A percentile compares a stretch with the other conserved stretches of the same genome.
phyloP scores from a whole-genome alignment of 139 green algal genomes.

The Mesotaenium endlicherianum region DNA sequence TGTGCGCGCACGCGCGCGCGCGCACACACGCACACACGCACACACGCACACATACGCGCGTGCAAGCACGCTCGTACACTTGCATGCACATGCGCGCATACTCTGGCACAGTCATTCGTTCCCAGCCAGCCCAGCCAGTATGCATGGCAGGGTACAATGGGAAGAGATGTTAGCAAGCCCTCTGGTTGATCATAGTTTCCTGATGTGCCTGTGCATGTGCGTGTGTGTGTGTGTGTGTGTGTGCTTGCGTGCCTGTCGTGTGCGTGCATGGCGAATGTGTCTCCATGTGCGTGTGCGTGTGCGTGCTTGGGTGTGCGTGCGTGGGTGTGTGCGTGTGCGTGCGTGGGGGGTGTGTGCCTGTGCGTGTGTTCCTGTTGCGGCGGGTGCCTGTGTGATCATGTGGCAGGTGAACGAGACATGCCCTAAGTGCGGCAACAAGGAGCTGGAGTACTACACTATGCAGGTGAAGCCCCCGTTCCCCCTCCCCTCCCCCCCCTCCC shows the following conservation, averaged over 20 bases:
- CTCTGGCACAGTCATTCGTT: too few species aligned
- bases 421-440: conserved; percentile 57
- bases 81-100: too few species aligned
- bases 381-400: too few species aligned
- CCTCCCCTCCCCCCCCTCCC: background rate
- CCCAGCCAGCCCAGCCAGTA: too few species aligned
- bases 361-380: too few species aligned
- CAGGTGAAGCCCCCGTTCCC: conserved; percentile 19
- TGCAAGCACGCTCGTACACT: too few species aligned
- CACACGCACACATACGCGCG: too few species aligned
- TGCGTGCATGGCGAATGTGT: background rate
- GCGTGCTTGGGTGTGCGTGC: background rate
- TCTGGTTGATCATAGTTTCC: conserved; percentile 9
- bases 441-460: conserved; percentile 65
- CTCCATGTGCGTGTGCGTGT: background rate
- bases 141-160: too few species aligned
- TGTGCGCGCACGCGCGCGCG: too few species aligned
- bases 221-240: background rate
- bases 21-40: too few species aligned
- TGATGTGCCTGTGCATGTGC: background rate
- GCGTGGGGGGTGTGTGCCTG: too few species aligned
- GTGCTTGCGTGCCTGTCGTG: background rate
- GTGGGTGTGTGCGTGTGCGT: too few species aligned
- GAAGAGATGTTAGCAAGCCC: background rate
- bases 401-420: conserved; percentile 60